phyloP scores from a whole-genome alignment of 352 stramenopile species.

The Elongisporangium undulatum region DNA sequence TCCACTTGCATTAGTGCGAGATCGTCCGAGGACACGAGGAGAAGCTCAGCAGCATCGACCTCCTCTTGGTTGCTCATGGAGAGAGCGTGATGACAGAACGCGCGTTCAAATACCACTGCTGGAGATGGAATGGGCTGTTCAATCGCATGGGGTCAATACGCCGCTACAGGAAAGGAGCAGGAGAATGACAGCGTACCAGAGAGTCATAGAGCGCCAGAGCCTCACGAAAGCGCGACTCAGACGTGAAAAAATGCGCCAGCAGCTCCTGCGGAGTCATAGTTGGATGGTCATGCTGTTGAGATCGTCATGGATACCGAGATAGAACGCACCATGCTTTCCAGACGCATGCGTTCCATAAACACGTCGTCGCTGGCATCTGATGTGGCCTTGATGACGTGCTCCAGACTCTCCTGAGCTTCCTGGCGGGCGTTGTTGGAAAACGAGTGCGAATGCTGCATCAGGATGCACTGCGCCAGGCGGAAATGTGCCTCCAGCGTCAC shows the following conservation, averaged over 20 bases:
- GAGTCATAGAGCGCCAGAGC: conserved; percentile 17
- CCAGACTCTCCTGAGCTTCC: conserved; percentile 24
- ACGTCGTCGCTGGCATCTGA: conserved; percentile 8
- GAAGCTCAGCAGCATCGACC: no score
- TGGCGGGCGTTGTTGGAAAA: conserved; percentile 7
- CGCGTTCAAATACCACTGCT: conserved; percentile 26
- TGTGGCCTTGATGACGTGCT: conserved; percentile 15
- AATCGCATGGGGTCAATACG: not conserved
- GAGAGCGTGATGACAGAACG: conserved; percentile 21
- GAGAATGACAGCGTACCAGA: conserved; percentile 8
- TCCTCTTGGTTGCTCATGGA: no score
- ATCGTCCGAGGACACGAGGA: no score
- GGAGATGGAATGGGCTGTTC: not conserved
- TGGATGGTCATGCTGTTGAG: not conserved
- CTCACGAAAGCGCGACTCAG: conserved; percentile 14
- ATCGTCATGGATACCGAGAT: not conserved
- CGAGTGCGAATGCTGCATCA: conserved; percentile 27
- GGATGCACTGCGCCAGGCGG: conserved; percentile 43
- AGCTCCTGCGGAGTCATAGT: conserved; percentile 24
- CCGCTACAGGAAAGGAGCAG: conserved; percentile 5
- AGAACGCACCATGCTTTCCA: conserved; percentile 23
- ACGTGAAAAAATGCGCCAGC: conserved; percentile 33
- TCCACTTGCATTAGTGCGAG: no score
- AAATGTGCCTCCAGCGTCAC: conserved; percentile 26
- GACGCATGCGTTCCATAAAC: conserved; percentile 10